Base-by-base conservation (phyloP, 2,329 filamentous ascomycete genomes). In the Pseudogymnoascus sp. region DNA sequence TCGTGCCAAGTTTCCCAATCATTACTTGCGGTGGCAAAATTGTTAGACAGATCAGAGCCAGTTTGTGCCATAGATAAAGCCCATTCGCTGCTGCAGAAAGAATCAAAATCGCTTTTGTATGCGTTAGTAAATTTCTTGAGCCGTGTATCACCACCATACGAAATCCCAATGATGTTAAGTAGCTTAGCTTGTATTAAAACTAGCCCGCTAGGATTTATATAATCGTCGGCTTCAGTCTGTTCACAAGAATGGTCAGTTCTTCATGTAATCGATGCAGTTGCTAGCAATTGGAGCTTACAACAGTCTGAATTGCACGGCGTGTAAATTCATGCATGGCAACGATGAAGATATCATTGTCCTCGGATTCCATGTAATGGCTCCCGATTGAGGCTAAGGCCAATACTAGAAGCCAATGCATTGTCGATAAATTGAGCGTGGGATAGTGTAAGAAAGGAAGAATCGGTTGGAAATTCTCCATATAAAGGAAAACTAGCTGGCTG, bases 321-420 rank as follows among this genome's bases (percentile, higher is more conserved):
- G 78, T 68, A 63, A 79, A 73, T 64, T 79, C 77, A 64, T 78
- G 74, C 57, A 78, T 74, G 33, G 76, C 74, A 47, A 70, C 64
- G 35, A 70, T 68, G 60, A 72, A 72, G 6, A 72, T 67, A 19
- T 73, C 69, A 62, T 68, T 67, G 19, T 74, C 67, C 13, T 68
- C 63, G 10, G 65, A 62, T 33, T 72, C 70, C 35, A 69, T 67
- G 65, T 72, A 73, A 60, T 76, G 75, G 62, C 76, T 76, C 6
- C 78, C 78, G 60, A 78, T 71, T 50, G 77, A 72, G 31, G 76
- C 68, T 44, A 78, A 67, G 13, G 77, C 74, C 60, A 79, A 66
- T 4, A 71, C 69, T 47, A 78, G 66, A 11, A 78, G 67, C 76
- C 77, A 79, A 64, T 78, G 74, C 31, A 69, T 72, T 59, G 64